Conservation (phyloP, 139 green algal species). For the Chlorella sorokiniana region DNA sequence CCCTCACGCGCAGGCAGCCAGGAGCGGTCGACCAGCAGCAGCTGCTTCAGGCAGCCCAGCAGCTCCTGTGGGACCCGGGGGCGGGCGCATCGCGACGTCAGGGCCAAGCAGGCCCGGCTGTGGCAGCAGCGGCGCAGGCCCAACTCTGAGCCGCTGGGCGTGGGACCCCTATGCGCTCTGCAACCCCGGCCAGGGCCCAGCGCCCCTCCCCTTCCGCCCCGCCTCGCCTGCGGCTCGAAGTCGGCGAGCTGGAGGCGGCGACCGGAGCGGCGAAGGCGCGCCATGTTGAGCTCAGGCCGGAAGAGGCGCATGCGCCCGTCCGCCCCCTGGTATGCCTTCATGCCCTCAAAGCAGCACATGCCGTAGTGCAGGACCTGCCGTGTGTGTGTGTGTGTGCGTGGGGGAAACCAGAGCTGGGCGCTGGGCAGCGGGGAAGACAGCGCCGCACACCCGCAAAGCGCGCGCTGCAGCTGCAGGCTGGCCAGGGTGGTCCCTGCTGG, state of each 20-base stretch:
- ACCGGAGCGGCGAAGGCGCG: conserved; percentile 65
- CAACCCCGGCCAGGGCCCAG: not conserved
- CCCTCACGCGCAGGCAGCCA: conserved; percentile 74
- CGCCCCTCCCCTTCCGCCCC: not conserved
- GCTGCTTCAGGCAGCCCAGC: conserved; percentile 75
- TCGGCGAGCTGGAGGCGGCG: conserved; percentile 49
- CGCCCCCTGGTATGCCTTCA: conserved; percentile 71
- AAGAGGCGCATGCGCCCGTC: conserved; percentile 69
- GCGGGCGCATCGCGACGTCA: no score
- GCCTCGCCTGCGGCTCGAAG: conserved; percentile 46
- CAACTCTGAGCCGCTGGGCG: not conserved
- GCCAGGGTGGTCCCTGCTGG: not conserved
- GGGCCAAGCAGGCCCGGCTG: not conserved
- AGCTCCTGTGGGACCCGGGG: conserved; percentile 60
- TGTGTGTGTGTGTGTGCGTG: not conserved
- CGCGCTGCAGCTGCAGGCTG: not conserved
- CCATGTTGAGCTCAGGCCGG: conserved; percentile 82
- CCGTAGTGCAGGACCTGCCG: conserved; percentile 73
- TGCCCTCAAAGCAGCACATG: conserved; percentile 75
- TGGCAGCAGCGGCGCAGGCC: not conserved
- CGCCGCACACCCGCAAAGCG: not conserved
- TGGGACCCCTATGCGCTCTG: not conserved
- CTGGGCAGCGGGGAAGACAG: not conserved
- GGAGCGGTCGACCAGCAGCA: conserved; percentile 70
- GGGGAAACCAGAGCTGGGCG: not conserved